A percentile compares a stretch with the other conserved stretches of the same genome.
Conservation (phyloP, 805 yeast genomes). For the Kurtzmaniella fragi region DNA sequence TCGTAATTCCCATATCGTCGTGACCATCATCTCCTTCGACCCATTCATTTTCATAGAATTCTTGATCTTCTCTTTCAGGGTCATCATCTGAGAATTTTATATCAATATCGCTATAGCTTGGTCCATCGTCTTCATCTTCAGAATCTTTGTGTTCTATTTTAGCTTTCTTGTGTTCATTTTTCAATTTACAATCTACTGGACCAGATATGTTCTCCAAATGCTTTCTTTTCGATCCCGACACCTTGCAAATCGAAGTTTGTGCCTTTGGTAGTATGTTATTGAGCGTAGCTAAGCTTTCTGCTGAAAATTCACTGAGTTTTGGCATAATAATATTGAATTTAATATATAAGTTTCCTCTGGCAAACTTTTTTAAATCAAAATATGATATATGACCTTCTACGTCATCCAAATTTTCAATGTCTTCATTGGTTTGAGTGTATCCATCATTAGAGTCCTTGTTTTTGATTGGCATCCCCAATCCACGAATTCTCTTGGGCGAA, state of each 20-base stretch:
- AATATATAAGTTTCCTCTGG: slow-evolving; percentile 33
- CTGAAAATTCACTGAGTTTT: slow-evolving; percentile 19
- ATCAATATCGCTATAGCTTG: slow-evolving; percentile 15
- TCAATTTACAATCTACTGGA: neutral
- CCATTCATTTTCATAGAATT: slow-evolving; percentile 15
- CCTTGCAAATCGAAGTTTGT: neutral
- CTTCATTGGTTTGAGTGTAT: slow-evolving; percentile 17
- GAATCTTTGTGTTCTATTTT: slow-evolving; percentile 1
- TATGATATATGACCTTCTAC: slow-evolving; percentile 2
- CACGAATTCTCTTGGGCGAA: slow-evolving; percentile 42
- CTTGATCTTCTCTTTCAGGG: slow-evolving; percentile 14
- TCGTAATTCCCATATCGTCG: slow-evolving; percentile 4
- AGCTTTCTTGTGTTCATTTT: neutral
- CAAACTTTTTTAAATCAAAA: slow-evolving; percentile 16
- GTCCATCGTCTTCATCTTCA: neutral
- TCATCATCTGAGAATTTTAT: slow-evolving; percentile 12
- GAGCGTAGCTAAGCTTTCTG: slow-evolving; percentile 16
- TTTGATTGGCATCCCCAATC: slow-evolving; percentile 59
- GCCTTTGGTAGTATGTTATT: slow-evolving; percentile 14
- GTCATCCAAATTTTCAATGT: slow-evolving; percentile 11
- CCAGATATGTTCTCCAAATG: neutral
- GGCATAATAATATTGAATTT: slow-evolving; percentile 36
- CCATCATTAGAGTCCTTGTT: slow-evolving; percentile 19
- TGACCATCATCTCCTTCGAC: slow-evolving; percentile 2
- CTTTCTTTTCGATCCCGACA: neutral